Evolutionary conservation across 345 rosid genomes (phyloP).

Genomic region (Lepidium didymum): DNA sequence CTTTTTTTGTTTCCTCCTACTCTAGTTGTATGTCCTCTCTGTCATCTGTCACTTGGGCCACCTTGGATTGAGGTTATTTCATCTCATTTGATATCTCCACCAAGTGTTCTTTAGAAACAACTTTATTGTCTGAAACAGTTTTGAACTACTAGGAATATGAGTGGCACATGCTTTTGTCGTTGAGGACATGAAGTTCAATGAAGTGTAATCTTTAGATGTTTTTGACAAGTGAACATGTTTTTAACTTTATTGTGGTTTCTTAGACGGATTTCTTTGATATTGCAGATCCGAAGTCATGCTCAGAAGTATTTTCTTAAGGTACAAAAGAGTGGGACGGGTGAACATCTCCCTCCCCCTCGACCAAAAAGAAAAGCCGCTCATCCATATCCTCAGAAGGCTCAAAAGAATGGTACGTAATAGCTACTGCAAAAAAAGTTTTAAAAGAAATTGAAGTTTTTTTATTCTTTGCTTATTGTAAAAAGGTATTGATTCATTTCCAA

Average conservation of each 20-base stretch:
- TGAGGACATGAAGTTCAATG: not conserved
- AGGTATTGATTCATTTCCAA: not conserved
- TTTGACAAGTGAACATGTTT: not conserved
- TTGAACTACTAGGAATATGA: not conserved
- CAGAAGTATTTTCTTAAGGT: constrained; percentile 89
- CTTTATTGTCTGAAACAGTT: constrained; percentile 2
- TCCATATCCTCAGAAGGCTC: constrained; percentile 92
- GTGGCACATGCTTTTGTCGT: constrained; percentile 9
- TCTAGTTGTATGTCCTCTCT: not conserved
- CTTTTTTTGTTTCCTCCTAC: not conserved
- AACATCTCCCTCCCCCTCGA: constrained; percentile 90
- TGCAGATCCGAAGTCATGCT: constrained; percentile 86
- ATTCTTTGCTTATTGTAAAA: not conserved
- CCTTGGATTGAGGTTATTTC: not conserved
- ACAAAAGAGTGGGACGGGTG: constrained; percentile 74
- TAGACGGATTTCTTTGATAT: not conserved
- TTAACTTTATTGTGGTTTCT: not conserved
- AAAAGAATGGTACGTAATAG: constrained; percentile 46
- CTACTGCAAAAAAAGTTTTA: not conserved
- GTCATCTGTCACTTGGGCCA: constrained; percentile 8
- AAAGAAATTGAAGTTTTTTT: not conserved
- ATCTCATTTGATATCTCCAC: constrained; percentile 11
- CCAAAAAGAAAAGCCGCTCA: constrained; percentile 91
- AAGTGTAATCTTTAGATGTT: constrained; percentile 1
- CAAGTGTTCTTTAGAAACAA: not conserved